Evolutionary conservation across 768 basidiomycete genomes (phyloP), one percentile per base, ranked within the genome.

Genomic region (Lactarius pseudohatsudake): DNA sequence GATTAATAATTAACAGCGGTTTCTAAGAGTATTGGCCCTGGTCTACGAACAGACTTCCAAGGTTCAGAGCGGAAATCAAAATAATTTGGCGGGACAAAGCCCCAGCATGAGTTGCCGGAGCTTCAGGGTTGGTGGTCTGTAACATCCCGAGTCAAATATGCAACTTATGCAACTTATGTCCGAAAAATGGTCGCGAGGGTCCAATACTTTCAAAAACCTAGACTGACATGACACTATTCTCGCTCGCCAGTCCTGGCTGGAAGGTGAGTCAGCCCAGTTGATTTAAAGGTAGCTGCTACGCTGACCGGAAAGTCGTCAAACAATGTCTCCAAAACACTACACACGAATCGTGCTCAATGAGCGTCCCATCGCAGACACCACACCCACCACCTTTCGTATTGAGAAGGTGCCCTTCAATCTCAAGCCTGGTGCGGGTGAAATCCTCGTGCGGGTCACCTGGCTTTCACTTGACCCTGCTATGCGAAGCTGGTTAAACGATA

Each of bases 381-480:
- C 86, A 62, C 83, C 87, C 2, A 82, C 82, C 58, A 96, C 93
- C 0, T 96, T 96, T 79, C 81, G 84, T 54, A 81, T 78, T 0
- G 86, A 90, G 76, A 74, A 78, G 3, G 74, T 81, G 18, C 79
- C 84, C 2, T 82, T 84, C 67, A 78, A 81, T 69, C 79, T 91
- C 60, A 81, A 82, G 72, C 81, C 86, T 6, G 82, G 81, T 1
- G 68, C 75, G 30, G 75, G 77, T 28, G 81, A 90, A 68, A 86
- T 86, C 10, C 79, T 96, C 56, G 85, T 98, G n/a, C 83, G 86
- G 74, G 86, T 91, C 65, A 86, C 87, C 56, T 95, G 88, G 81
- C 73, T 94, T 38, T 88, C 87, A 40, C 75, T 97, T 69, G 95
- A 97, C 72, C 94, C 95, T 22, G 92, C 93, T 0, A 93, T 94